Percentiles rank a stretch among this genome's conserved stretches.
Conservation (phyloP, 768 basidiomycete genomes). For the Crassisporium funariophilum region DNA sequence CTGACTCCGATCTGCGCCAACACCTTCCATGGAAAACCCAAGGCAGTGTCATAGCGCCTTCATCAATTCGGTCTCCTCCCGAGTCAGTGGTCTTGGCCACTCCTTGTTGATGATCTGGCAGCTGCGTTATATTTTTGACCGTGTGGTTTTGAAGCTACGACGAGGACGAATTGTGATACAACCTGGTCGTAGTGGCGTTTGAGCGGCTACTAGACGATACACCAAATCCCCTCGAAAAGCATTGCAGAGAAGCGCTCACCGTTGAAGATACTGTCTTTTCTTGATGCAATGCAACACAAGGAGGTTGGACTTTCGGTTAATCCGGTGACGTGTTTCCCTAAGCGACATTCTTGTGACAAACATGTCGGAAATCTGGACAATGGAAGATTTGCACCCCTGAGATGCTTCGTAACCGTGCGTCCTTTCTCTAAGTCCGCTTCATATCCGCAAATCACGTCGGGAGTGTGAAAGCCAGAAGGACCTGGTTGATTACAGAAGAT, state of each 20-base stretch:
- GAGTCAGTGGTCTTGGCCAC: neutral
- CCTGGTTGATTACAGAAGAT: slow-evolving; percentile 13
- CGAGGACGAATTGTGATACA: neutral
- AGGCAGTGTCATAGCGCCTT: neutral
- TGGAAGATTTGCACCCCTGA: slow-evolving; percentile 1
- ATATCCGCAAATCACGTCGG: slow-evolving; percentile 21
- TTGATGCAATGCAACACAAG: too few species aligned
- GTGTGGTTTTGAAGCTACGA: neutral
- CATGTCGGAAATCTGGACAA: too few species aligned
- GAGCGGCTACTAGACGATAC: too few species aligned
- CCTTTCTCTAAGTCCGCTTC: slow-evolving; percentile 30
- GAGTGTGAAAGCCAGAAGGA: slow-evolving; percentile 5
- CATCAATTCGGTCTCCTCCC: neutral
- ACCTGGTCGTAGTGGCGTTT: slow-evolving; percentile 25
- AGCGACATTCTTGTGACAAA: too few species aligned
- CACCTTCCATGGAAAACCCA: too few species aligned
- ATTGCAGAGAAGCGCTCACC: slow-evolving; percentile 1
- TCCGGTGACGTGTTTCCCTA: too few species aligned
- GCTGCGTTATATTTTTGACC: neutral
- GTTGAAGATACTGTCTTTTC: slow-evolving; percentile 1
- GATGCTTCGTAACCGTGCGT: slow-evolving; percentile 5
- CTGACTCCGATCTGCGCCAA: too few species aligned
- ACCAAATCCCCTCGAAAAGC: neutral
- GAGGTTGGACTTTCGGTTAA: neutral
- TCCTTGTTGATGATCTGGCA: neutral